phyloP scores from a whole-genome alignment of 2,329 filamentous ascomycete species.

The Fusarium circinatum region DNA sequence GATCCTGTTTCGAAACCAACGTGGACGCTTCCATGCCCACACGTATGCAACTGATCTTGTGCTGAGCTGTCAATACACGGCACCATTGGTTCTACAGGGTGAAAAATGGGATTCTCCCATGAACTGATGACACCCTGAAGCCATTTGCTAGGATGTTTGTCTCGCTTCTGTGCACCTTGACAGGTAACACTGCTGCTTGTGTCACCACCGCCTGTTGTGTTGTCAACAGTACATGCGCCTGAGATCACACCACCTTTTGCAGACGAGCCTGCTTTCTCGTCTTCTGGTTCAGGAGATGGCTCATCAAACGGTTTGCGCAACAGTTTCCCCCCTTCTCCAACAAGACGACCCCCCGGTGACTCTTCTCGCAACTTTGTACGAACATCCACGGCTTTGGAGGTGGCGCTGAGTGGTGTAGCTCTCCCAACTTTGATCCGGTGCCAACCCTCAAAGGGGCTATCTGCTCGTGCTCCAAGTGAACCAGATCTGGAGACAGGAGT shows the following conservation, averaged over 20 bases:
- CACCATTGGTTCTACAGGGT: constrained; percentile 57
- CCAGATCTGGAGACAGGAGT: constrained; percentile 7
- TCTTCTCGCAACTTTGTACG: constrained; percentile 1
- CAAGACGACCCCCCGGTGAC: constrained; percentile 40
- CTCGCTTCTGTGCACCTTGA: not conserved
- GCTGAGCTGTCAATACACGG: constrained; percentile 49
- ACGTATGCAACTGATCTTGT: not conserved
- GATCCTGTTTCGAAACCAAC: constrained; percentile 46
- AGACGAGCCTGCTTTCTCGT: not conserved
- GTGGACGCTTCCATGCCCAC: constrained; percentile 14
- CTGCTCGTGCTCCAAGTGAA: not conserved
- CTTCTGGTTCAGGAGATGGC: constrained; percentile 26
- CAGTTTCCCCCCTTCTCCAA: constrained; percentile 55
- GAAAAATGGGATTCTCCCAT: constrained; percentile 84
- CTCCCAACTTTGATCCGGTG: constrained; percentile 49
- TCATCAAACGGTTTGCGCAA: constrained; percentile 59
- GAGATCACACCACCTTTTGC: not conserved
- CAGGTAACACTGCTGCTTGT: not conserved
- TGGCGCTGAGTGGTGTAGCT: constrained; percentile 5
- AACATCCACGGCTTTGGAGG: not conserved
- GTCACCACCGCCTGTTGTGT: not conserved
- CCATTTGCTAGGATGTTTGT: constrained; percentile 58
- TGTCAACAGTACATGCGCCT: not conserved
- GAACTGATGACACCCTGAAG: constrained; percentile 66
- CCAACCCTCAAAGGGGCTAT: constrained; percentile 52